Conservation (phyloP, 2,329 filamentous ascomycete species). For the Neofusicoccum cordaticola region DNA sequence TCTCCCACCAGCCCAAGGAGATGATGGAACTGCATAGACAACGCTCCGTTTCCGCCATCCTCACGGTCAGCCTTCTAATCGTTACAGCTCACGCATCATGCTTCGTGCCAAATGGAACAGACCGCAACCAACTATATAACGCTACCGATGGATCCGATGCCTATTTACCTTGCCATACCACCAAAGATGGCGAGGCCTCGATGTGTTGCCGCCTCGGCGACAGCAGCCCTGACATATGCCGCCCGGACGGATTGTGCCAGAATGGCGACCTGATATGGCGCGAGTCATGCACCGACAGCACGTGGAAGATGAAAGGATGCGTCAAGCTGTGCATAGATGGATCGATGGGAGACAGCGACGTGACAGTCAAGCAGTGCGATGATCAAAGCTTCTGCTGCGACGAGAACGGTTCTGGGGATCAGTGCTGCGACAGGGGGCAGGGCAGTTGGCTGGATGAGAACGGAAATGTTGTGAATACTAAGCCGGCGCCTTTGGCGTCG, state of each 20-base stretch:
- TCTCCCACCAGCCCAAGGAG: no score
- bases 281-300: background rate
- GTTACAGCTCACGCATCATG: background rate
- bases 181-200: background rate
- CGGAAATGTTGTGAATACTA: background rate
- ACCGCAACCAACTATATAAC: background rate
- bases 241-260: background rate
- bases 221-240: background rate
- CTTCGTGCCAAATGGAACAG: background rate
- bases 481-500: background rate
- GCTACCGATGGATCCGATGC: background rate
- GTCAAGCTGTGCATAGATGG: background rate
- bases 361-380: background rate
- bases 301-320: background rate
- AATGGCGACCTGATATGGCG: background rate
- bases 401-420: background rate
- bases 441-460: background rate
- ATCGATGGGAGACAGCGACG: background rate
- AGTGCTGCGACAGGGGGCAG: background rate
- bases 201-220: background rate
- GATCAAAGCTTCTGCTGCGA: background rate
- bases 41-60: no score
- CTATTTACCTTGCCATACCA: no score
- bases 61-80: background rate
- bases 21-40: no score